phyloP scores from a whole-genome alignment of 192 early-diverging fungal genomes.

The Dissophora globulifera region DNA sequence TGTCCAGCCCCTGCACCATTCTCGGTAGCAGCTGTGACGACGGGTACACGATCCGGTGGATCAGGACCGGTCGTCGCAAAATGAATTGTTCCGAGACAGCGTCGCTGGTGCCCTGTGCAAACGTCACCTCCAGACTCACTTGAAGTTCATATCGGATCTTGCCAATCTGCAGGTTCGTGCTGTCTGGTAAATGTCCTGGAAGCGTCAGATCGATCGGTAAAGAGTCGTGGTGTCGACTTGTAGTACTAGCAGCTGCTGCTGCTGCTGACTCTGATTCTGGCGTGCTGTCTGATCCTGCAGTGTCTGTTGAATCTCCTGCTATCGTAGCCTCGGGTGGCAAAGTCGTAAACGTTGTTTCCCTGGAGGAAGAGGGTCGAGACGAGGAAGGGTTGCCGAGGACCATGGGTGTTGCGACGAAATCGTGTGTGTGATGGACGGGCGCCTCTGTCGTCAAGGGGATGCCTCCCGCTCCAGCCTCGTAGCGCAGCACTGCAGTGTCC shows the following conservation, averaged over 20 bases:
- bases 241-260: background rate
- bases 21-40: constrained; percentile 38
- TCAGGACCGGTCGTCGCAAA: constrained; percentile 22
- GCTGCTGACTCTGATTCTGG: no score
- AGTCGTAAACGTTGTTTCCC: background rate
- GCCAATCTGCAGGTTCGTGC: constrained; percentile 19
- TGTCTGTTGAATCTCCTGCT: no score
- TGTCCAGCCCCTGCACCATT: constrained; percentile 29
- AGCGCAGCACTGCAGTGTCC: constrained; percentile 47
- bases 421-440: constrained; percentile 50
- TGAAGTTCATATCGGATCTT: constrained; percentile 51
- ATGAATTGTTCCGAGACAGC: constrained; percentile 26
- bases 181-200: constrained; percentile 44
- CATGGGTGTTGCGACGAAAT: constrained; percentile 41
- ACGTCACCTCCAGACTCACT: constrained; percentile 30
- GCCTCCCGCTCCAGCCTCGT: constrained; percentile 22
- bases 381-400: background rate
- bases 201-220: constrained; percentile 43
- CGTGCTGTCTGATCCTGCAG: no score
- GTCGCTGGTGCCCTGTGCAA: constrained; percentile 18
- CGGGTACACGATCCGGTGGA: constrained; percentile 47
- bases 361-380: background rate
- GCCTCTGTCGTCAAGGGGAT: constrained; percentile 22
- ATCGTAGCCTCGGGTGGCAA: background rate
- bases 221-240: constrained; percentile 22